Evolutionary conservation across 192 early-diverging fungal genomes (phyloP), one percentile per base, ranked within the genome.

Genomic region (Kickxella alabastrina): DNA sequence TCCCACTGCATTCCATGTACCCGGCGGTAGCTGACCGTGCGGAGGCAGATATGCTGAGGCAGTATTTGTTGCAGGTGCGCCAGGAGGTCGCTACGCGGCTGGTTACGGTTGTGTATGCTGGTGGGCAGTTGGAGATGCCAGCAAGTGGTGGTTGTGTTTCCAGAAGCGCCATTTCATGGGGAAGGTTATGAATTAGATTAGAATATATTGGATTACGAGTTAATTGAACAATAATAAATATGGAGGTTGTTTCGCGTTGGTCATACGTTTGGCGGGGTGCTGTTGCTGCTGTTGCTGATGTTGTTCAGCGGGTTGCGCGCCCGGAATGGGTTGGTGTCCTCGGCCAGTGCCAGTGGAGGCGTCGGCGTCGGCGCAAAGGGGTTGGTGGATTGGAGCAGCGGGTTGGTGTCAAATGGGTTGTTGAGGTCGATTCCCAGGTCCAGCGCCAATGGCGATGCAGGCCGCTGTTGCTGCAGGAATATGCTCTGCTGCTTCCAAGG

Each of bases 71-170:
- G 34, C 92, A 98, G 71, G 68, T 93, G 47, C 88, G 97, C 43
- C 90, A 96, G 65, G 97, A 98, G 65, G 65, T 88, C 25, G 87
- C 82, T 17, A 57, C 70, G 34, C 75, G 97, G 28, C 74, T 99
- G 24, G 79, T 85, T 4, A 80, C 82, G 14, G 79, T 79, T 32
- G 78, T 97, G 15, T 99, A 91, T 77, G 57, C 72, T 14, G 43
- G 43, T 10, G 45, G 39, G 37, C 34, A 51, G 14, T 14, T 48
- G 4, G 81, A 89, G 65, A 54, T 26, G 87, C 92, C 13, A 91
- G 88, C 81, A 99, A 99, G 68, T 99, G 95, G 95, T 99, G 97
- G 97, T 80, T 99, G 82, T 87, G 89, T 65, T 99, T 99, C 82
- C 85, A 92, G 62, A 99, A 97, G 84, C 83, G 93, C 59, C 93